A percentile compares a stretch with the other conserved stretches of the same genome.
These are phyloP conservation scores for Ophiostoma australiae DNA, from an alignment of 2,329 filamentous ascomycete genomes.

Conservation along the genomic window DNA sequence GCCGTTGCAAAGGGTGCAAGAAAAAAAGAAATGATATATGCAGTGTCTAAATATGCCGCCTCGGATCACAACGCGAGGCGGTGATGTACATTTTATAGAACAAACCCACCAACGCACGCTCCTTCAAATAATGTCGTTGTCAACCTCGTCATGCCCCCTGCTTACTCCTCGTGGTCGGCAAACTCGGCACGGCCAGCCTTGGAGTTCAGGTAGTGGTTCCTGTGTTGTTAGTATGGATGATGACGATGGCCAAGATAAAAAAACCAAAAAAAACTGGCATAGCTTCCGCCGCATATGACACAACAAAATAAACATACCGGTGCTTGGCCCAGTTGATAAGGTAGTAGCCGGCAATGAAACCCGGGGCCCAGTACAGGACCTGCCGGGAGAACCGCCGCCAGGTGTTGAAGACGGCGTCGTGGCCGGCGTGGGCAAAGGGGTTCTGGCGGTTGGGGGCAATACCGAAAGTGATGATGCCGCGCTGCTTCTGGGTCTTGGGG, in stretches of 20 bases:
- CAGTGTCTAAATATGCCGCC: slow-evolving; percentile 19
- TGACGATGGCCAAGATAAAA: background rate
- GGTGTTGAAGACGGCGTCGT: slow-evolving; percentile 91
- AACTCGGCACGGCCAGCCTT: slow-evolving; percentile 63
- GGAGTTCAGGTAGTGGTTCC: slow-evolving; percentile 77
- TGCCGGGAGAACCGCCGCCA: slow-evolving; percentile 81
- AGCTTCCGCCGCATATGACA: background rate
- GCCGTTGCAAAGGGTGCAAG: background rate
- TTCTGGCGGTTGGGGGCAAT: slow-evolving; percentile 85
- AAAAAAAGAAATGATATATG: slow-evolving; percentile 20
- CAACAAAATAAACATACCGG: slow-evolving; percentile 55
- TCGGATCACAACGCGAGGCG: slow-evolving; percentile 19
- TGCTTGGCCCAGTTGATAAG: slow-evolving; percentile 87
- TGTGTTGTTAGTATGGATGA: slow-evolving; percentile 33
- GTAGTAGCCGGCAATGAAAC: slow-evolving; percentile 72
- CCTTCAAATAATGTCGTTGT: slow-evolving; percentile 12
- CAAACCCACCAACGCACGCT: slow-evolving; percentile 21
- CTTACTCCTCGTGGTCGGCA: slow-evolving; percentile 28
- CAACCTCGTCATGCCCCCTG: background rate
- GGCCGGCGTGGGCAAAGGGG: slow-evolving; percentile 69
- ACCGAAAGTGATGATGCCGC: slow-evolving; percentile 65
- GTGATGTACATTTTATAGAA: slow-evolving; percentile 23
- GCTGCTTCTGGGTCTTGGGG: slow-evolving; percentile 40
- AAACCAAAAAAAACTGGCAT: background rate
- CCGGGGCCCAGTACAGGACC: slow-evolving; percentile 82